These are phyloP conservation scores for Chytriomyces sp. DNA, from an alignment of 192 early-diverging fungal species.

Conservation along the genomic window DNA sequence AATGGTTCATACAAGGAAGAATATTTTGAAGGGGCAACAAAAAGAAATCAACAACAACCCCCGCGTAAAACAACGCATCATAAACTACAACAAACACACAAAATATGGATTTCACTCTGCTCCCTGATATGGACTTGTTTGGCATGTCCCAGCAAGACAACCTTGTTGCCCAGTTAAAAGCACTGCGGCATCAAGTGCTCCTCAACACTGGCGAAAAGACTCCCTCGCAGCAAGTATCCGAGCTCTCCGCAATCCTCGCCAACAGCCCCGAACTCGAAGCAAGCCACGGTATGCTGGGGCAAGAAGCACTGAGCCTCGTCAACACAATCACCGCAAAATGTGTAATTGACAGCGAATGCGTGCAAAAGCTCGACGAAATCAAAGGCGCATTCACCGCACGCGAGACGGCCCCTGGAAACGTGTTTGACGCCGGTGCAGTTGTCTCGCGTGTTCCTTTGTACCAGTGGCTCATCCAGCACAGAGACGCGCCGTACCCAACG, in stretches of 20 bases:
- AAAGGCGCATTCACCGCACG: background rate
- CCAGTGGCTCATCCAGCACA: conserved; percentile 26
- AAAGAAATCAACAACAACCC: too few species aligned
- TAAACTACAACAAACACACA: too few species aligned
- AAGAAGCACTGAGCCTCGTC: background rate
- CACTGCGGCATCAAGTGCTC: background rate
- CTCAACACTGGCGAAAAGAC: background rate
- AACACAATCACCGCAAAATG: conserved; percentile 16
- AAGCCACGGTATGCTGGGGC: background rate
- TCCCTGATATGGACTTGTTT: too few species aligned
- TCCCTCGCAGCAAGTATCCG: background rate
- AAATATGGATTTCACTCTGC: too few species aligned
- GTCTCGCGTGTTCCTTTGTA: conserved; percentile 15
- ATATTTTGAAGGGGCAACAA: too few species aligned
- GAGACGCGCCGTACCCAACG: conserved; percentile 18
- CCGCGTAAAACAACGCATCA: too few species aligned
- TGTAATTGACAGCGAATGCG: conserved; percentile 21
- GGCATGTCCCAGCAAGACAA: too few species aligned
- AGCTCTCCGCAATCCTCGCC: background rate
- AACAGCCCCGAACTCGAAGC: background rate
- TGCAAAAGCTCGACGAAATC: background rate
- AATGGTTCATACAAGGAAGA: too few species aligned
- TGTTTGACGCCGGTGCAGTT: background rate
- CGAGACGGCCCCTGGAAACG: conserved; percentile 4
- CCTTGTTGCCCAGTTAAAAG: background rate